Conservation (phyloP, 306 rosid genomes). For the Prunus mume region DNA sequence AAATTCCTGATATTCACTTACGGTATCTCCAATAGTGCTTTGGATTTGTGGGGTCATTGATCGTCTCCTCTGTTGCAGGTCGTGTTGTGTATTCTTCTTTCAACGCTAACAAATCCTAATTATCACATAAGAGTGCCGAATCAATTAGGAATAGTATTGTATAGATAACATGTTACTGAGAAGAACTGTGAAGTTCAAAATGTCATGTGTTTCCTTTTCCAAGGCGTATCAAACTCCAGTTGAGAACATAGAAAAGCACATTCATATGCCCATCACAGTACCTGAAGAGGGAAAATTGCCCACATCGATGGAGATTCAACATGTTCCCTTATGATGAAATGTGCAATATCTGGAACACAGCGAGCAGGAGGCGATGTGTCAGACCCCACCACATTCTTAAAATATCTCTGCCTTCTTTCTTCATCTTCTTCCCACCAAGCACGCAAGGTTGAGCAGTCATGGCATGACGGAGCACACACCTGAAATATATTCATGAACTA, state of each 20-base stretch:
- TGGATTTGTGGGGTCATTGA: constrained; percentile 95
- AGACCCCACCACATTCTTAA: constrained; percentile 60
- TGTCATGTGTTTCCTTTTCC: neutral
- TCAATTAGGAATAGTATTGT: neutral
- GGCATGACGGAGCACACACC: constrained; percentile 99
- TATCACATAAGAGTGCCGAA: constrained; percentile 3
- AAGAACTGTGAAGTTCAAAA: neutral
- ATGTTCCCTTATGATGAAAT: constrained; percentile 70
- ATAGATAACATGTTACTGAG: neutral
- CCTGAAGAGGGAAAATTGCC: constrained; percentile 99
- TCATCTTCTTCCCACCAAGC: constrained; percentile 99
- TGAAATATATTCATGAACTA: constrained; percentile 24
- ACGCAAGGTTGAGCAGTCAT: constrained; percentile 91
- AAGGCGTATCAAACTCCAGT: neutral
- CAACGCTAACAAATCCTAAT: constrained; percentile 80
- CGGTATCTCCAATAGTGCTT: constrained; percentile 99
- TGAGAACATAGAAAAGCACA: neutral
- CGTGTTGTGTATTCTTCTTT: constrained; percentile 79
- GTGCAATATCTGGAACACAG: constrained; percentile 72
- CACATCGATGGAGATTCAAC: constrained; percentile 98
- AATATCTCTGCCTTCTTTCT: constrained; percentile 73
- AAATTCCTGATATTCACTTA: constrained; percentile 34
- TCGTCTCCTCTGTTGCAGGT: constrained; percentile 85
- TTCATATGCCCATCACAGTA: constrained; percentile 26
- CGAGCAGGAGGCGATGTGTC: constrained; percentile 62